Evolutionary conservation across 371 early-diverging fungal genomes (phyloP), one percentile per base, ranked within the genome.

Genomic region (Parasitella parasitica): DNA sequence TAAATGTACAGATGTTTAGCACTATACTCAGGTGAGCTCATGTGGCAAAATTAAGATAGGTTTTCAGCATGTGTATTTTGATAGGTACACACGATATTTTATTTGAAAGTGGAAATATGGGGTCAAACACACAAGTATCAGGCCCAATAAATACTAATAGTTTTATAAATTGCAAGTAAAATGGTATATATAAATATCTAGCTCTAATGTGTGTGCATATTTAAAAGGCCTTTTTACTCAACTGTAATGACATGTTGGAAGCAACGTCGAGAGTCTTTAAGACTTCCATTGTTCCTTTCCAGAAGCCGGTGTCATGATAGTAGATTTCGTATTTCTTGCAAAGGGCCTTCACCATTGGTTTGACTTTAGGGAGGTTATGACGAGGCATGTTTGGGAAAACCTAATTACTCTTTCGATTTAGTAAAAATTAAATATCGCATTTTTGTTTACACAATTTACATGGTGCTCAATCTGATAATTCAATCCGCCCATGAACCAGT

Each of bases 401-500:
- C 81, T 79, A 65, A 18, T 18, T 22, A 12, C 12, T 27, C 13
- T 28, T 22, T 22, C 6, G 34, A 34, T 22, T 18, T 34, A 50
- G 46, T 48, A 48, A 22, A 43, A 20, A 27, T 28, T 15, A 49
- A 24, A 28, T 27, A 0, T 12, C 11, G 13, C n/a, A n/a, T 39
- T 28, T 52, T 18, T 35, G 13, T 54, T n/a, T 32, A 32, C 32
- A 30, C 16, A 34, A 30, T 76, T 74, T 75, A 82, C 78, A 38
- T 90, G 90, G 64, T 90, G 90, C 63, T 90, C 90, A 57, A 91
- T 89, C 70, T 93, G 94, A 77, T 85, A 92, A 84, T 93, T 93
- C 63, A 93, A 80, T 46, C 93, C 93, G 37, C 92, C 93, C 50
- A 88, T 87, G 67, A 92, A 93, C 92, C 93, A 94, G 77, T 91